These are phyloP conservation scores for Aegle marmelos DNA, from an alignment of 345 rosid genomes.

Conservation along the genomic window DNA sequence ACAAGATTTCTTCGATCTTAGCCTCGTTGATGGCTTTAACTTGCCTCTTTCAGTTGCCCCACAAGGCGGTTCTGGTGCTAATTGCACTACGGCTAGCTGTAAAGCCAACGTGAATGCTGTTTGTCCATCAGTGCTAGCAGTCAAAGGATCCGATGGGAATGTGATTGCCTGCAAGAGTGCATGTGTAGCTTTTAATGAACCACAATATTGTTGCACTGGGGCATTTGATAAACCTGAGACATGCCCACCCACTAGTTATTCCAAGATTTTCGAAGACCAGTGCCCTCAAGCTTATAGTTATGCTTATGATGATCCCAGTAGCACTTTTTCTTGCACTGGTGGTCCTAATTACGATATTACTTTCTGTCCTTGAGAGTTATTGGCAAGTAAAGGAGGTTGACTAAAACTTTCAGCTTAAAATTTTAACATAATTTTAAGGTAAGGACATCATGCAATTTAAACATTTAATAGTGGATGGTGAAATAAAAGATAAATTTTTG, in stretches of 20 bases:
- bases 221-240: not conserved
- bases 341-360: slow-evolving; percentile 19
- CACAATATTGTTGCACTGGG: slow-evolving; percentile 40
- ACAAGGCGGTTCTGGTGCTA: slow-evolving; percentile 22
- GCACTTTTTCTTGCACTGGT: slow-evolving; percentile 26
- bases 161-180: slow-evolving; percentile 43
- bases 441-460: too few relatives aligned
- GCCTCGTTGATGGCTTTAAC: slow-evolving; percentile 48
- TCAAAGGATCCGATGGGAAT: slow-evolving; percentile 20
- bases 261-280: slow-evolving; percentile 23
- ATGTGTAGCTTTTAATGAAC: slow-evolving; percentile 24
- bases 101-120: slow-evolving; percentile 22
- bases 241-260: slow-evolving; percentile 26
- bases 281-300: slow-evolving; percentile 36
- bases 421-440: too few relatives aligned
- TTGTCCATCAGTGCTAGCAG: slow-evolving; percentile 27
- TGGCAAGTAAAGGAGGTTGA: too few relatives aligned
- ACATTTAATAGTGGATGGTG: too few relatives aligned
- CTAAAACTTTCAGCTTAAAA: too few relatives aligned
- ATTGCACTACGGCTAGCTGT: slow-evolving; percentile 24
- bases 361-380: slow-evolving; percentile 25
- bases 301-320: slow-evolving; percentile 30
- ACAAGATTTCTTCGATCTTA: slow-evolving; percentile 33
- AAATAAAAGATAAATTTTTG: too few relatives aligned
- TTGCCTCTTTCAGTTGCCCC: slow-evolving; percentile 34